A percentile compares a stretch with the other conserved stretches of the same genome.
phyloP scores from a whole-genome alignment of 805 yeast genomes.

The Nakazawaea ishiwadae region DNA sequence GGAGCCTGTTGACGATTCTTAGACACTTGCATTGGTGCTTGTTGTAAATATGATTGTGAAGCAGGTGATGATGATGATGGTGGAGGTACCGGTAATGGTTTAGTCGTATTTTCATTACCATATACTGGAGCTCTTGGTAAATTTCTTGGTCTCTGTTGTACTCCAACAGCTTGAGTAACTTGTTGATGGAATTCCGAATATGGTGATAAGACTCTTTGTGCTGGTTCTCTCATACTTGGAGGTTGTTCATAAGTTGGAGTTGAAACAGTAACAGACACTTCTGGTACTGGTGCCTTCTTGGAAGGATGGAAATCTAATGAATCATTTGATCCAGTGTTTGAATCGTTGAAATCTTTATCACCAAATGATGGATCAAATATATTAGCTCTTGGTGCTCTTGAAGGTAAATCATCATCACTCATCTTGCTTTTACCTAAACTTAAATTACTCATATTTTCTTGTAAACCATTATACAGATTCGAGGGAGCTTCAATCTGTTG shows the following conservation, averaged over 20 bases:
- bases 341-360: slow-evolving; percentile 11
- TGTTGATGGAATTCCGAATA: slow-evolving; percentile 29
- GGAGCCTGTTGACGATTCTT: slow-evolving; percentile 13
- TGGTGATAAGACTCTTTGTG: slow-evolving; percentile 27
- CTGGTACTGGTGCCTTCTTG: slow-evolving; percentile 1
- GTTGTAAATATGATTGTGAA: slow-evolving; percentile 17
- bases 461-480: background rate
- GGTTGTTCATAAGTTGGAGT: slow-evolving; percentile 8
- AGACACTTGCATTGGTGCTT: slow-evolving; percentile 16
- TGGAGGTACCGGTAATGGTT: slow-evolving; percentile 15
- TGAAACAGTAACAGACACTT: background rate
- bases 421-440: slow-evolving; percentile 4
- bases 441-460: slow-evolving; percentile 6
- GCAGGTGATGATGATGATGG: slow-evolving; percentile 15
- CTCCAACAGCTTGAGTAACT: slow-evolving; percentile 23
- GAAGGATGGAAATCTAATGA: slow-evolving; percentile 1
- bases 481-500: slow-evolving; percentile 13
- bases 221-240: slow-evolving; percentile 23
- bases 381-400: slow-evolving; percentile 1
- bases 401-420: slow-evolving; percentile 8
- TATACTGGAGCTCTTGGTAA: background rate
- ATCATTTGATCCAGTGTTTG: background rate
- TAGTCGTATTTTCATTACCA: background rate
- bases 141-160: slow-evolving; percentile 2
- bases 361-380: slow-evolving; percentile 15